Conservation (phyloP, 352 stramenopile genomes). For the Phytophthora constricta region DNA sequence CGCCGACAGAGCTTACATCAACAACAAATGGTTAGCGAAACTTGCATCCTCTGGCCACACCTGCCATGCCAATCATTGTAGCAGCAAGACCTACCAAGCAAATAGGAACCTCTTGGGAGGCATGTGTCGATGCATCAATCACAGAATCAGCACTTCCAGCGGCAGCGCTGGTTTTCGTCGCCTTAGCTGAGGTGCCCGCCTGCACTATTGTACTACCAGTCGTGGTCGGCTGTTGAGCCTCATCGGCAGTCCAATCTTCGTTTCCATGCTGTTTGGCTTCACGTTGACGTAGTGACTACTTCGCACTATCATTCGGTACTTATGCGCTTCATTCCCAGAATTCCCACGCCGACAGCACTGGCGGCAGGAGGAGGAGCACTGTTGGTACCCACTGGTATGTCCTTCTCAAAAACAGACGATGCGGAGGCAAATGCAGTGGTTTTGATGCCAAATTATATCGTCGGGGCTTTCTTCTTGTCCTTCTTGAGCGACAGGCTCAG, state of each 20-base stretch:
- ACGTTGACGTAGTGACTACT: constrained; percentile 77
- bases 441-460: constrained; percentile 73
- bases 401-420: constrained; percentile 11
- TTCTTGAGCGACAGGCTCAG: constrained; percentile 56
- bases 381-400: not conserved
- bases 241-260: not conserved
- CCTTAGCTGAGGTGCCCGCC: not conserved
- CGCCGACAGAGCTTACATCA: constrained; percentile 71
- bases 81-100: constrained; percentile 67
- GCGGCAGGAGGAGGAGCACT: constrained; percentile 4
- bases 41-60: constrained; percentile 2
- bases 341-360: constrained; percentile 17
- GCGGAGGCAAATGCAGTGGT: constrained; percentile 30
- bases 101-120: constrained; percentile 68
- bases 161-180: not conserved
- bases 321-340: constrained; percentile 68
- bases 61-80: not conserved
- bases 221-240: constrained; percentile 16
- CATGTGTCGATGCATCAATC: constrained; percentile 50
- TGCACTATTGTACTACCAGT: not conserved
- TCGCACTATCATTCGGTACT: constrained; percentile 82
- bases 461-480: constrained; percentile 63
- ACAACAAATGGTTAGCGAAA: not conserved
- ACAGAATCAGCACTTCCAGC: constrained; percentile 30
- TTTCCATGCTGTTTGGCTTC: constrained; percentile 23